Evolutionary conservation across 768 basidiomycete genomes (phyloP).

Genomic region (Inosperma sp.): DNA sequence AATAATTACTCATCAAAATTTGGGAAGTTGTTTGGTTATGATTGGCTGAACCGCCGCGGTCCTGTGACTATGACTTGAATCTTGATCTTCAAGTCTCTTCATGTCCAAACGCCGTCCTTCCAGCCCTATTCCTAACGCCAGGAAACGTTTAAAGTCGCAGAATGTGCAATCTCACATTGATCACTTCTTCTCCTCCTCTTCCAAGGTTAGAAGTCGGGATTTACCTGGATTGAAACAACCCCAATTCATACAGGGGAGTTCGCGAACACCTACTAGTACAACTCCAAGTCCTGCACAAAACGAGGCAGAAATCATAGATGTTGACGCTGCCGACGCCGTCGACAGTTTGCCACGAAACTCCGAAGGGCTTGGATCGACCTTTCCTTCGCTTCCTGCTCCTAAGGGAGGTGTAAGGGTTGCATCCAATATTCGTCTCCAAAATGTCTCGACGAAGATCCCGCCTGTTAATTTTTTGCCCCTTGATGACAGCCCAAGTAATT

Average conservation of each 20-base stretch:
- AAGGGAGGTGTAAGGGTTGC: too few relatives aligned
- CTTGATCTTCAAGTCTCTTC: neutral
- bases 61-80: neutral
- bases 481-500: constrained; percentile 47
- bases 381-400: too few relatives aligned
- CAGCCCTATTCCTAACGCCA: constrained; percentile 14
- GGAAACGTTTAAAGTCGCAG: constrained; percentile 17
- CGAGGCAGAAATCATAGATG: constrained; percentile 18
- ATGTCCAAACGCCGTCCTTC: constrained; percentile 23
- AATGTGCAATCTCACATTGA: constrained; percentile 25
- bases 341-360: neutral
- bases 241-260: constrained; percentile 19
- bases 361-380: too few relatives aligned
- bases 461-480: constrained; percentile 30
- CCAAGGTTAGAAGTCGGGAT: constrained; percentile 7
- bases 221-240: neutral
- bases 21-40: neutral
- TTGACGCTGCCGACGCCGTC: constrained; percentile 14
- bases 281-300: neutral
- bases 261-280: constrained; percentile 1
- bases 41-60: neutral
- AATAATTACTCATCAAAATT: neutral
- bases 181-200: constrained; percentile 23
- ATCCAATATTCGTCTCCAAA: neutral
- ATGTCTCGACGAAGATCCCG: neutral